Conservation (phyloP, 257 asterid genomes). For the Solanum pennellii region DNA sequence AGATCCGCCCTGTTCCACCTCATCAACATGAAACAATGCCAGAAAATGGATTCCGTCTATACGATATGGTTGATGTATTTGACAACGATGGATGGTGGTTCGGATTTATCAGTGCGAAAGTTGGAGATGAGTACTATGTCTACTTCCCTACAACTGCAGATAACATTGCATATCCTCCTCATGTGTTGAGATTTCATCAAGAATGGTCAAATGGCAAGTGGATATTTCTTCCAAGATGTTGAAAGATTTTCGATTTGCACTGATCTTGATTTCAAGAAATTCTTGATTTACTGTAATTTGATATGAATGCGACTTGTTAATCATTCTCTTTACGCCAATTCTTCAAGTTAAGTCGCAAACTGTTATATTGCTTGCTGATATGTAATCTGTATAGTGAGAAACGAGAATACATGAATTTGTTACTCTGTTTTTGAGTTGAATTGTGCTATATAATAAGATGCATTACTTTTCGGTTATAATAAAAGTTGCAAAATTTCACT, state of each 20-base stretch:
- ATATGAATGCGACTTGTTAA: background rate
- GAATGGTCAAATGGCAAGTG: conserved; percentile 1
- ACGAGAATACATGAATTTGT: background rate
- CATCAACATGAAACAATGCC: background rate
- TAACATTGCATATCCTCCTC: background rate
- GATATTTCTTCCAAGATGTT: background rate
- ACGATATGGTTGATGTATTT: background rate
- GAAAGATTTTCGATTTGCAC: background rate
- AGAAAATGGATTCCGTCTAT: background rate
- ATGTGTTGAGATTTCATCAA: conserved; percentile 1
- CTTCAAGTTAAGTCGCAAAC: background rate
- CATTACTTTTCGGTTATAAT: background rate
- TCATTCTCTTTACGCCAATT: background rate
- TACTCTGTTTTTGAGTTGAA: background rate
- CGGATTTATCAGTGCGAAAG: background rate
- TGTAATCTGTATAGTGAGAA: background rate
- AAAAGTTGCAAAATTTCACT: background rate
- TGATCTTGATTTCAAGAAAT: background rate
- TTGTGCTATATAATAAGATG: background rate
- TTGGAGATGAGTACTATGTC: background rate
- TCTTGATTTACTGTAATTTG: background rate
- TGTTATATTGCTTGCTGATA: background rate
- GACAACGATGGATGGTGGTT: conserved; percentile 9
- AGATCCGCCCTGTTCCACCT: background rate
- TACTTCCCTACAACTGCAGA: conserved; percentile 7